Evolutionary conservation across 805 yeast species (phyloP), one percentile per base, ranked within the genome.

Genomic region (Kregervanrija fluxuum): DNA sequence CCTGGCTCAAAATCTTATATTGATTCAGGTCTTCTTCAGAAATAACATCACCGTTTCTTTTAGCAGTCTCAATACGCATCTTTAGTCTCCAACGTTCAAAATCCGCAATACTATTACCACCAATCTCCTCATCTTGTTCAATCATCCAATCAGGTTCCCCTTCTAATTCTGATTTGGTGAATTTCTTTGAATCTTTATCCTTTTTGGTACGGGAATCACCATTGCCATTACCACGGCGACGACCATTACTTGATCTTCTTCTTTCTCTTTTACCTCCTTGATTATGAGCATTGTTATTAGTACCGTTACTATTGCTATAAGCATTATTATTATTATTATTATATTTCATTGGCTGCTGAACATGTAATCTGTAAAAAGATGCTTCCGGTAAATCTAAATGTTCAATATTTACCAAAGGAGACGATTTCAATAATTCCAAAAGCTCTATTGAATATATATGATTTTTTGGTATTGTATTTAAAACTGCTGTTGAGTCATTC

Each of bases 71-170:
- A 40, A 68, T 59, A 48, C 68, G 69, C 81, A 75, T 73, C 48
- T 66, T 68, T 40, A 70, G 59, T 57, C 76, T 75, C 83, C 83
- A 78, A 48, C 66, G 69, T 54, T 78, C 84, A 52, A 77, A 78
- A 49, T 78, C 83, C 43, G 73, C 73, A 3, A 74, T 74, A 0
- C 81, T 71, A 43, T 69, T 73, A 15, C 82, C 82, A 63, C 55
- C 48, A 13, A 64, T 61, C 4, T 11, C 32, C 35, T 55, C 60
- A 42, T 61, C 64, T 60, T 71, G 55, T 55, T 67, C 59, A 49
- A 57, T 34, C 64, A 66, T 56, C 70, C 70, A 66, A 33, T 57
- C 65, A 1, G 68, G 68, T 10, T 62, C 64, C 17, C 60, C 65
- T 5, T 56, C 60, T 9, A 40, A 44, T 16, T 37, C 37, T 3